A percentile compares a stretch with the other conserved stretches of the same genome.
Conservation (phyloP, 805 yeast genomes). For the Zygoascus bituminiphila region DNA sequence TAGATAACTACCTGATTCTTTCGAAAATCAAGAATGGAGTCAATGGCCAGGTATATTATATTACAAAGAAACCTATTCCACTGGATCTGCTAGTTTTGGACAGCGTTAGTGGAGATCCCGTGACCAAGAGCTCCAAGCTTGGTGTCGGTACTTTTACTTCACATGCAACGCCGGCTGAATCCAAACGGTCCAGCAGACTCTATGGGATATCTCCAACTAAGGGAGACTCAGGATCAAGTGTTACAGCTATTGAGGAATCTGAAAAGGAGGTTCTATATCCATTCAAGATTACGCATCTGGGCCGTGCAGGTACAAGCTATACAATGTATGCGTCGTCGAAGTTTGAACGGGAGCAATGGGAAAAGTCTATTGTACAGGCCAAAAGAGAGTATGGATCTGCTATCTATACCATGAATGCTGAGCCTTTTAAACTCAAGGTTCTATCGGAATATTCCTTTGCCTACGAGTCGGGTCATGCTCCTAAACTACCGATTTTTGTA, state of each 20-base stretch:
- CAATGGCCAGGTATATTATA: conserved; percentile 26
- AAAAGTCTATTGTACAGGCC: conserved; percentile 41
- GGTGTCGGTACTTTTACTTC: conserved; percentile 22
- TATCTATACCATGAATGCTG: conserved; percentile 32
- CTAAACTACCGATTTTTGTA: conserved; percentile 25
- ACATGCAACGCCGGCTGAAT: conserved; percentile 7
- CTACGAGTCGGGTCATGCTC: conserved; percentile 48
- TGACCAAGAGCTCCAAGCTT: conserved; percentile 18
- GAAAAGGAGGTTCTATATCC: conserved; percentile 28
- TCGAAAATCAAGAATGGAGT: conserved; percentile 30
- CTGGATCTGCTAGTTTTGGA: conserved; percentile 51
- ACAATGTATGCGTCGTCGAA: conserved; percentile 25
- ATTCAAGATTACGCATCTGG: conserved; percentile 29
- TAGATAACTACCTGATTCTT: conserved; percentile 56
- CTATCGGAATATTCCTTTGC: conserved; percentile 56
- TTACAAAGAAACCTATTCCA: conserved; percentile 28
- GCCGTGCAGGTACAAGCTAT: conserved; percentile 26
- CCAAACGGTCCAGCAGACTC: background rate
- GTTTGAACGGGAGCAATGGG: conserved; percentile 52
- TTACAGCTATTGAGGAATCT: conserved; percentile 17
- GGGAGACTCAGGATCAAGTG: background rate
- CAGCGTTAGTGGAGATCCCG: conserved; percentile 34
- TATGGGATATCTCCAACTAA: background rate
- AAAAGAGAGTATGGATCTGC: conserved; percentile 31
- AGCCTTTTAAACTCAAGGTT: conserved; percentile 46